Conservation (phyloP, 805 yeast species). For the Millerozyma acaciae region DNA sequence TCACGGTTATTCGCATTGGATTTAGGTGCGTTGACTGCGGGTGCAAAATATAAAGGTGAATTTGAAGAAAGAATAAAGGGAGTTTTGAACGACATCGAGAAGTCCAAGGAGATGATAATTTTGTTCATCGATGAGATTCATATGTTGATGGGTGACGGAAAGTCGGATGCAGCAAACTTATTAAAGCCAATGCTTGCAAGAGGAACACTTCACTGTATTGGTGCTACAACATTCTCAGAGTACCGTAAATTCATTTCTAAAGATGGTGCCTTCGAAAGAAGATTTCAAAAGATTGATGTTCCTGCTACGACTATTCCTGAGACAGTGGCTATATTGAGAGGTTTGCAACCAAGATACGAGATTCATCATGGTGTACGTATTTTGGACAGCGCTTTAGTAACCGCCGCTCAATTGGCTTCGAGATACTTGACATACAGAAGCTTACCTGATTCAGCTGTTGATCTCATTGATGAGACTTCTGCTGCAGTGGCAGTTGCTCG, state of each 20-base stretch:
- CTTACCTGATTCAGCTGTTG: constrained; percentile 92
- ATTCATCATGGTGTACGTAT: constrained; percentile 97
- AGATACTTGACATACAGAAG: constrained; percentile 89
- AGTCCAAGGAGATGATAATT: constrained; percentile 79
- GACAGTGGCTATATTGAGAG: constrained; percentile 94
- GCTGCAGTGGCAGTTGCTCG: constrained; percentile 97
- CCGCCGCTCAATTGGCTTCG: constrained; percentile 92
- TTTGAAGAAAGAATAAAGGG: constrained; percentile 98
- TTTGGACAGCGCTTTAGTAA: constrained; percentile 82
- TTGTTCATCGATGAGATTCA: constrained; percentile 96
- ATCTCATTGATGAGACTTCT: constrained; percentile 87
- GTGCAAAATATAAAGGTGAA: constrained; percentile 98
- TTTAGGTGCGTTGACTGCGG: constrained; percentile 95
- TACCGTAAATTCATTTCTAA: constrained; percentile 89
- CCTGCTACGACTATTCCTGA: constrained; percentile 90
- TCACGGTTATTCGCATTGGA: constrained; percentile 85
- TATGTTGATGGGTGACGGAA: constrained; percentile 99
- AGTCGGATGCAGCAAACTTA: constrained; percentile 93
- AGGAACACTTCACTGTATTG: constrained; percentile 94
- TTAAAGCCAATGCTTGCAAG: constrained; percentile 96
- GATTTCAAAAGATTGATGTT: constrained; percentile 96
- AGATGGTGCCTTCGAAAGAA: constrained; percentile 98
- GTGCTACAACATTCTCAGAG: constrained; percentile 95
- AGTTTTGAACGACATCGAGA: constrained; percentile 88
- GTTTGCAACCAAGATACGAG: constrained; percentile 87